Conservation (phyloP, 495 filamentous ascomycete genomes). For the Viridothelium virens region DNA sequence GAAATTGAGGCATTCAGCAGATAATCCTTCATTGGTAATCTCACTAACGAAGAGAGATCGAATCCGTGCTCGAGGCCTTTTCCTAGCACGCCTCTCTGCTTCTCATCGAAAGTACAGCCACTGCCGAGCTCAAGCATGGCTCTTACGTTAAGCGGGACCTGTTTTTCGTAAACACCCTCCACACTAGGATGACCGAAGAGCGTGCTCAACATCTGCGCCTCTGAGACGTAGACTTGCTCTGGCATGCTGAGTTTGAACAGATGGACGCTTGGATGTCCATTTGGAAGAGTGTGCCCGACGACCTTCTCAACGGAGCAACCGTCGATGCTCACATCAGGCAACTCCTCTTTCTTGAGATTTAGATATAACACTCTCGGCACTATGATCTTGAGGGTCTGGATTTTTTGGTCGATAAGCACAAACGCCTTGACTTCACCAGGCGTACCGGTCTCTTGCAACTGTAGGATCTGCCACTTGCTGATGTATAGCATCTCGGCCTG, state of each 20-base stretch:
- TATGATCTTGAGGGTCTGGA: slow-evolving; percentile 79
- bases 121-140: slow-evolving; percentile 85
- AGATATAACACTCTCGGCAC: slow-evolving; percentile 85
- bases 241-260: slow-evolving; percentile 87
- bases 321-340: slow-evolving; percentile 83
- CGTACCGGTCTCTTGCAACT: slow-evolving; percentile 68
- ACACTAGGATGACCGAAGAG: slow-evolving; percentile 89
- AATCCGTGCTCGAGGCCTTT: slow-evolving; percentile 91
- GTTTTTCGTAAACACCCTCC: slow-evolving; percentile 93
- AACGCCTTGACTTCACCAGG: slow-evolving; percentile 83
- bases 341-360: slow-evolving; percentile 75
- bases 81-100: slow-evolving; percentile 81
- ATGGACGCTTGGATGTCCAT: slow-evolving; percentile 88
- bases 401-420: slow-evolving; percentile 85
- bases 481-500: slow-evolving; percentile 83
- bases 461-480: slow-evolving; percentile 90
- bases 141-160: slow-evolving; percentile 73
- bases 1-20: slow-evolving; percentile 57
- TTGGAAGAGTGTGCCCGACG: slow-evolving; percentile 78
- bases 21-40: slow-evolving; percentile 61
- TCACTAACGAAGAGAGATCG: slow-evolving; percentile 67
- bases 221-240: slow-evolving; percentile 77
- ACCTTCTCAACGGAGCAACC: slow-evolving; percentile 83
- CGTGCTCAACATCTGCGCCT: slow-evolving; percentile 68
- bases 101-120: slow-evolving; percentile 90